These are phyloP conservation scores for Cylindrodendrum hubeiense DNA, from an alignment of 2,329 filamentous ascomycete species.

Conservation along the genomic window DNA sequence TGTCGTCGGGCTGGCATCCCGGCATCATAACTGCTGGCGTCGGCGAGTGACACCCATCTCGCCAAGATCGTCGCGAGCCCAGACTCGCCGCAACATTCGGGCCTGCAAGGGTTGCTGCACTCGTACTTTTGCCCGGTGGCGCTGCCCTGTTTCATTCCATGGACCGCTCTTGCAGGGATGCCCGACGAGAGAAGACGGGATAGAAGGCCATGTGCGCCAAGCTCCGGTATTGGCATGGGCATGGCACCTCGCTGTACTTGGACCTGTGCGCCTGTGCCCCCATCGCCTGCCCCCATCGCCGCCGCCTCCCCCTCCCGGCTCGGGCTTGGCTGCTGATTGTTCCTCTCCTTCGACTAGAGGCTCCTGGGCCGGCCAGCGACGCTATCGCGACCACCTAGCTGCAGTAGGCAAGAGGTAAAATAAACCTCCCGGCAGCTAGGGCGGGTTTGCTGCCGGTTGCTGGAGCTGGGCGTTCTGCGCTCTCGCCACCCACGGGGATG, in stretches of 20 bases:
- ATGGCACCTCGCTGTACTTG: neutral
- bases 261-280: neutral
- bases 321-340: too few relatives aligned
- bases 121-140: slow-evolving; percentile 8
- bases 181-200: neutral
- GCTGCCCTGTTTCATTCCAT: slow-evolving; percentile 34
- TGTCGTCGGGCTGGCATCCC: neutral
- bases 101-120: slow-evolving; percentile 21
- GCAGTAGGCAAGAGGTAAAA: slow-evolving; percentile 17
- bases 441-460: slow-evolving; percentile 1
- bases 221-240: neutral
- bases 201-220: slow-evolving; percentile 19
- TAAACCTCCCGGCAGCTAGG: slow-evolving; percentile 9
- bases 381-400: neutral
- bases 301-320: neutral
- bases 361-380: neutral
- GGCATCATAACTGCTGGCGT: slow-evolving; percentile 17
- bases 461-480: neutral
- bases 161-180: slow-evolving; percentile 8
- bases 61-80: slow-evolving; percentile 20
- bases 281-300: neutral
- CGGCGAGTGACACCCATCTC: slow-evolving; percentile 23
- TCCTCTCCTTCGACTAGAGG: neutral
- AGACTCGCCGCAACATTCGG: slow-evolving; percentile 33
- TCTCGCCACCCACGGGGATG: neutral